Evolutionary conservation across 495 filamentous ascomycete genomes (phyloP).

Genomic region (Hypoxylon perforatum): DNA sequence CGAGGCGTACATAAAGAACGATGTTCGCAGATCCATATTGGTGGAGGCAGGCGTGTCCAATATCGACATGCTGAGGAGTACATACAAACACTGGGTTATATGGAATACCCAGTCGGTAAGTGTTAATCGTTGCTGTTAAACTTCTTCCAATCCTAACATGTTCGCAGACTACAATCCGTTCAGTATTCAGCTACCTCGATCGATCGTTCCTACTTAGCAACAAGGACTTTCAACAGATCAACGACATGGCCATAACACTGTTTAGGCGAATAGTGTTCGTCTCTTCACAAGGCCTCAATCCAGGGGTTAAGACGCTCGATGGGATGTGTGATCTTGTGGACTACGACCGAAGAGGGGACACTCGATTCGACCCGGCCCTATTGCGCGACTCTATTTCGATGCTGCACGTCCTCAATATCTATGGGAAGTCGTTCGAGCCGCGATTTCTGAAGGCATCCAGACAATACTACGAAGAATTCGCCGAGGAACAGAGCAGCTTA

Average conservation of each 20-base stretch:
- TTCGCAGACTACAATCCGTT: slow-evolving; percentile 74
- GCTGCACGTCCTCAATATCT: slow-evolving; percentile 83
- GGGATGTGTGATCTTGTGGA: slow-evolving; percentile 82
- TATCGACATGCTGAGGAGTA: slow-evolving; percentile 70
- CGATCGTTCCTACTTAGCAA: slow-evolving; percentile 83
- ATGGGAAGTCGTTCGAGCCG: slow-evolving; percentile 82
- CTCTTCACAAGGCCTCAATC: slow-evolving; percentile 60
- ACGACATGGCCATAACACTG: slow-evolving; percentile 66
- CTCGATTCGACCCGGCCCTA: slow-evolving; percentile 62
- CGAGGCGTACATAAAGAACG: slow-evolving; percentile 54
- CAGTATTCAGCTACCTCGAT: slow-evolving; percentile 92
- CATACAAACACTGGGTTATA: slow-evolving; percentile 76
- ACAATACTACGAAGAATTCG: slow-evolving; percentile 72
- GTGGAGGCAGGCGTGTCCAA: slow-evolving; percentile 61
- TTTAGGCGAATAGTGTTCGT: slow-evolving; percentile 69
- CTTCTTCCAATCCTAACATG: slow-evolving; percentile 10
- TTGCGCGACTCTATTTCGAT: slow-evolving; percentile 80
- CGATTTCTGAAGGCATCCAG: slow-evolving; percentile 73
- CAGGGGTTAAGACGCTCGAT: slow-evolving; percentile 66
- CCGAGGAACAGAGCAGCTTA: slow-evolving; percentile 65
- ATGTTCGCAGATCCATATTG: slow-evolving; percentile 66
- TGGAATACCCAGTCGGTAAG: slow-evolving; percentile 83
- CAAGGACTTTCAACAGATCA: slow-evolving; percentile 60
- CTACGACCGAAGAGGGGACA: slow-evolving; percentile 70
- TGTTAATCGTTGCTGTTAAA: slow-evolving; percentile 8